These are phyloP conservation scores for Microcos paniculata DNA, from an alignment of 345 rosid species.

Conservation along the genomic window DNA sequence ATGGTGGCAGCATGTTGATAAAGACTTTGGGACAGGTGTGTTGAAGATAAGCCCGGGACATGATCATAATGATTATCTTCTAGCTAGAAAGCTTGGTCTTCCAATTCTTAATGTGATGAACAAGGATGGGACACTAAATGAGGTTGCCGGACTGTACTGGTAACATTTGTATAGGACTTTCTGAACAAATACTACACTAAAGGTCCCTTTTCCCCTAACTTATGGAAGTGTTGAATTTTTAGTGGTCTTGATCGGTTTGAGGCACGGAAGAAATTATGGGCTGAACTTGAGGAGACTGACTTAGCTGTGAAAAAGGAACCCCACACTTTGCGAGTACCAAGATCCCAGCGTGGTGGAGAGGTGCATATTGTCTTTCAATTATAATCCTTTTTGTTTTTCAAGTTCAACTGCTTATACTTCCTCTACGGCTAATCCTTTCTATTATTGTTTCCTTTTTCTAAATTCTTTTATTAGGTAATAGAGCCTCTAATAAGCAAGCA, in stretches of 20 bases:
- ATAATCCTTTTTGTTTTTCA: slow-evolving; percentile 14
- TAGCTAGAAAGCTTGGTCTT: slow-evolving; percentile 95
- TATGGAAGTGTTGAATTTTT: slow-evolving; percentile 24
- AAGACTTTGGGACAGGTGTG: slow-evolving; percentile 98
- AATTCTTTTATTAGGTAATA: slow-evolving; percentile 51
- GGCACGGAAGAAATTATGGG: slow-evolving; percentile 87
- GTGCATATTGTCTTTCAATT: slow-evolving; percentile 40
- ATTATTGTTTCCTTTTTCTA: slow-evolving; percentile 4
- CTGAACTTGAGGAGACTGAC: slow-evolving; percentile 90
- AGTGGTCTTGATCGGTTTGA: slow-evolving; percentile 96
- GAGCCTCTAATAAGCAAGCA: slow-evolving; percentile 97
- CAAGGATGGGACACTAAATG: slow-evolving; percentile 92
- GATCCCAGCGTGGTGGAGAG: slow-evolving; percentile 99
- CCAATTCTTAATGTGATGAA: slow-evolving; percentile 97
- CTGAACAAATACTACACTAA: slow-evolving; percentile 12
- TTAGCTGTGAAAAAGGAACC: slow-evolving; percentile 85
- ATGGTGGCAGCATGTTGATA: slow-evolving; percentile 80
- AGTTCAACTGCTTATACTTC: slow-evolving; percentile 10
- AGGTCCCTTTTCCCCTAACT: slow-evolving; percentile 22
- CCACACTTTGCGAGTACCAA: slow-evolving; percentile 76
- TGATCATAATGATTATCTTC: slow-evolving; percentile 94
- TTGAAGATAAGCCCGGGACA: slow-evolving; percentile 99
- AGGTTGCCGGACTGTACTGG: slow-evolving; percentile 92
- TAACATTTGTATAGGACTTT: slow-evolving; percentile 29
- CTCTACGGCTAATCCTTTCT: slow-evolving; percentile 16